phyloP scores from a whole-genome alignment of 768 basidiomycete genomes.

The Leccinum rimulosum region DNA sequence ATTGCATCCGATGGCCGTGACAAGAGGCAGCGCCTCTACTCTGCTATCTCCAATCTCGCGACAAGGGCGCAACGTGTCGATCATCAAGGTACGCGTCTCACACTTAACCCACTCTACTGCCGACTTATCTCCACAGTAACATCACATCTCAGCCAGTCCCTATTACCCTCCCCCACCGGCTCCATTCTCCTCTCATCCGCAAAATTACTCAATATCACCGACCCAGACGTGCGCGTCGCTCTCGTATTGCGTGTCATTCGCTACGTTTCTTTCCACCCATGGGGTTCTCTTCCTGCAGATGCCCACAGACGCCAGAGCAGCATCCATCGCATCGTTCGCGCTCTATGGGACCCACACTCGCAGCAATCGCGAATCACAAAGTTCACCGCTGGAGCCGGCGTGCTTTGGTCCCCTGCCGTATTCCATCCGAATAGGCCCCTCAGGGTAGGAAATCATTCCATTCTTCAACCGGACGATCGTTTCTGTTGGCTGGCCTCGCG shows the following conservation, averaged over 20 bases:
- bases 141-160: constrained; percentile 34
- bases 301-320: constrained; percentile 48
- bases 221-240: constrained; percentile 37
- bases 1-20: constrained; percentile 34
- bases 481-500: constrained; percentile 65
- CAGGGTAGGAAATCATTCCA: constrained; percentile 10
- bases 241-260: constrained; percentile 59
- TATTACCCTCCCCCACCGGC: constrained; percentile 45
- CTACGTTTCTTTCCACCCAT: constrained; percentile 69
- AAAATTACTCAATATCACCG: constrained; percentile 33
- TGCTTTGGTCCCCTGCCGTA: constrained; percentile 60
- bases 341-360: constrained; percentile 44
- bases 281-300: constrained; percentile 70
- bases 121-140: constrained; percentile 43
- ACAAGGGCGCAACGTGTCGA: constrained; percentile 41
- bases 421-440: constrained; percentile 26
- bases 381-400: constrained; percentile 60
- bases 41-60: constrained; percentile 37
- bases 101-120: neutral
- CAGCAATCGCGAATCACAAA: constrained; percentile 15
- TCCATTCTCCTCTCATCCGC: constrained; percentile 47
- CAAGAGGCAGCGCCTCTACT: constrained; percentile 37
- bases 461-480: constrained; percentile 20
- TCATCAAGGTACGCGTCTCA: constrained; percentile 38
- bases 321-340: constrained; percentile 45